Evolutionary conservation across 2,329 filamentous ascomycete species (phyloP).

Genomic region (Ustilaginoidea virens): DNA sequence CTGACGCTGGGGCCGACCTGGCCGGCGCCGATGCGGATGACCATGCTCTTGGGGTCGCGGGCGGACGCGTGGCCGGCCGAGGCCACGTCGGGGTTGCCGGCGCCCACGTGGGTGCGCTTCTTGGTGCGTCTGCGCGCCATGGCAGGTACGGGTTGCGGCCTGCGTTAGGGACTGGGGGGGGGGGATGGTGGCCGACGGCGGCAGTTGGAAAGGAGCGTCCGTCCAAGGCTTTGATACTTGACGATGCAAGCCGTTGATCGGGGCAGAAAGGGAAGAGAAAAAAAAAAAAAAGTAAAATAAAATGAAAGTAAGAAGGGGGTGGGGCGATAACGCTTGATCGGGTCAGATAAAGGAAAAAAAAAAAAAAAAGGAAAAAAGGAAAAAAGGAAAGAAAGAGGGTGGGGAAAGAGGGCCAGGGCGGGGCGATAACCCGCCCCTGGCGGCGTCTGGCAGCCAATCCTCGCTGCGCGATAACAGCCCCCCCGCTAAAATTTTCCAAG

Average conservation of each 20-base stretch:
- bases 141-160: slow-evolving; percentile 6
- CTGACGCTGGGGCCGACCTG: slow-evolving; percentile 85
- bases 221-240: too few relatives aligned
- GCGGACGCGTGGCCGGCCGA: slow-evolving; percentile 45
- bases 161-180: too few relatives aligned
- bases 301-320: too few relatives aligned
- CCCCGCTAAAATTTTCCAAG: slow-evolving; percentile 20
- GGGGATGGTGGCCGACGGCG: too few relatives aligned
- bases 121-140: slow-evolving; percentile 77
- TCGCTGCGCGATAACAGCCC: slow-evolving; percentile 6
- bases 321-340: too few relatives aligned
- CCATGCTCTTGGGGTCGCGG: slow-evolving; percentile 85
- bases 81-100: slow-evolving; percentile 42
- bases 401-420: too few relatives aligned
- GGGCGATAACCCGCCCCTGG: slow-evolving; percentile 23
- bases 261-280: too few relatives aligned
- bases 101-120: slow-evolving; percentile 72
- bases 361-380: too few relatives aligned
- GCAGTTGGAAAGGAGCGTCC: too few relatives aligned
- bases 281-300: too few relatives aligned
- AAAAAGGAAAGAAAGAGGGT: too few relatives aligned
- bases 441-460: neutral
- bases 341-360: slow-evolving; percentile 11
- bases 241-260: too few relatives aligned
- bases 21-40: slow-evolving; percentile 88